A percentile compares a stretch with the other conserved stretches of the same genome.
phyloP scores from a whole-genome alignment of 176 grass and related monocot species.

The Thalia dealbata region DNA sequence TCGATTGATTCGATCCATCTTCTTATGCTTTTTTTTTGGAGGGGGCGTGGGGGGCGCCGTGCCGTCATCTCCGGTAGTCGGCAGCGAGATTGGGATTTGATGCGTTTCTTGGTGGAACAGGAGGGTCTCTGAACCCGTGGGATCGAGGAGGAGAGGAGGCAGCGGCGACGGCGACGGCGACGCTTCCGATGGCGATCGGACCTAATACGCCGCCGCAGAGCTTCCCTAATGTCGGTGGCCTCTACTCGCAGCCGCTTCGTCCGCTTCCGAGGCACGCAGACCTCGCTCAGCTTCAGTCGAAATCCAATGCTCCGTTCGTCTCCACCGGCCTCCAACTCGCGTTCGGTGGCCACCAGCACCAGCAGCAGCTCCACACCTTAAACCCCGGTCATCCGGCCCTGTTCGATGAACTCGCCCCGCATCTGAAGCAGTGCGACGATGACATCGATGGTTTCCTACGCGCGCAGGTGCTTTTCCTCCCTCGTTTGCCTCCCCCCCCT shows the following conservation, averaged over 20 bases:
- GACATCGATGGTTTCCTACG: background rate
- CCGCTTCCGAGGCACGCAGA: background rate
- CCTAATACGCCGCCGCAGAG: background rate
- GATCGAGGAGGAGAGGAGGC: background rate
- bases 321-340: constrained; percentile 2
- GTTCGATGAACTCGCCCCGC: background rate
- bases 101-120: background rate
- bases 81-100: background rate
- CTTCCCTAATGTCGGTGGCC: too few species aligned
- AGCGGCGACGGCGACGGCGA: background rate
- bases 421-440: background rate
- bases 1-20: background rate
- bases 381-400: background rate
- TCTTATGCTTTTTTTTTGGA: background rate
- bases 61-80: background rate
- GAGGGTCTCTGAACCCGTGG: background rate
- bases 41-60: too few species aligned
- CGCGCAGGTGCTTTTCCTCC: background rate
- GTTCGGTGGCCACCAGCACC: background rate
- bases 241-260: background rate
- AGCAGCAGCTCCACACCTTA: background rate
- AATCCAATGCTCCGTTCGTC: background rate
- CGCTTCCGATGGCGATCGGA: background rate
- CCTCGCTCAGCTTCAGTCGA: background rate
- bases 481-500: background rate